phyloP scores from a whole-genome alignment of 331 rosid genomes.

The Malus hybrid region DNA sequence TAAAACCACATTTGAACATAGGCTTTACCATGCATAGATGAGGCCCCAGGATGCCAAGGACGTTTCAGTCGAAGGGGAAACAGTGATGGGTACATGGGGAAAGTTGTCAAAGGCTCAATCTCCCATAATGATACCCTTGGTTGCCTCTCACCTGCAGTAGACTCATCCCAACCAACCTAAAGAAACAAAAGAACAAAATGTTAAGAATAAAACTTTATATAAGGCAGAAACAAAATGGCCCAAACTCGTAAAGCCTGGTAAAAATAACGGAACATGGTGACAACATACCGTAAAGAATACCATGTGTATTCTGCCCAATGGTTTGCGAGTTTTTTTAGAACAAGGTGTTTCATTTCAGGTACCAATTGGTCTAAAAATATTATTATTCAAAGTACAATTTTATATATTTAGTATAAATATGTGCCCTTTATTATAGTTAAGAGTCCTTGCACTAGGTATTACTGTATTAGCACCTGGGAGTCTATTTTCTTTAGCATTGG shows the following conservation, averaged over 20 bases:
- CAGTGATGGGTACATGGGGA: conserved; percentile 85
- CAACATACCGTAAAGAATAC: too few species aligned
- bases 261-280: neutral
- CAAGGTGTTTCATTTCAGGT: too few species aligned
- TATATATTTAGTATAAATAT: too few species aligned
- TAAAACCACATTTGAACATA: neutral
- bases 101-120: conserved; percentile 86
- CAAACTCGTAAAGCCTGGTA: neutral
- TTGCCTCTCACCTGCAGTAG: conserved; percentile 82
- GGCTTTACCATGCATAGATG: conserved; percentile 54
- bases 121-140: conserved; percentile 90
- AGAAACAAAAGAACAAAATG: neutral
- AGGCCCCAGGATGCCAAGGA: conserved; percentile 80
- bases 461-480: too few species aligned
- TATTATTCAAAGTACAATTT: too few species aligned
- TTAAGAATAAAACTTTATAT: neutral
- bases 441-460: too few species aligned
- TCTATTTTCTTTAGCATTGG: too few species aligned
- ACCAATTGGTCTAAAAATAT: too few species aligned
- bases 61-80: conserved; percentile 85
- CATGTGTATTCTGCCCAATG: too few species aligned
- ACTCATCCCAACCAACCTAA: conserved; percentile 95
- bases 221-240: neutral
- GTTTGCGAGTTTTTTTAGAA: too few species aligned
- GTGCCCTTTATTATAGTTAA: too few species aligned